Evolutionary conservation across 2,329 filamentous ascomycete genomes (phyloP), one percentile per base, ranked within the genome.

Genomic region (Penicillium sp.): DNA sequence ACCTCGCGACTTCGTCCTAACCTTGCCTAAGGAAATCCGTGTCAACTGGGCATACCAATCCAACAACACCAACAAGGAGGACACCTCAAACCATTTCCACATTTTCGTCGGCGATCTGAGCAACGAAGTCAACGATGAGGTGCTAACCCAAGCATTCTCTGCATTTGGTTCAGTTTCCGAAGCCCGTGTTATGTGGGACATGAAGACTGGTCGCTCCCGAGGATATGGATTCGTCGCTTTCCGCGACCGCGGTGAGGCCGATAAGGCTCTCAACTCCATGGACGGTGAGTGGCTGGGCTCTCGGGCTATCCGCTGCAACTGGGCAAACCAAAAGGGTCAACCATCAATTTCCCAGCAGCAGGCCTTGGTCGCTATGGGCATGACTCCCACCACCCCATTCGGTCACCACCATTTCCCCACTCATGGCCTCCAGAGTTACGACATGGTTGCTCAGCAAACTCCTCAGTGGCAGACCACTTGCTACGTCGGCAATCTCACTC

Each of bases 41-140:
- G 94, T 99, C 68, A 99, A 99, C 81, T 99, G 94, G 94, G 94
- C 94, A 21, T 99, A 99, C 69, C 94, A 99, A 79, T 94, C 93
- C 63, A 99, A 96, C 81, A 93, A 85, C 54, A 81, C 85, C 27
- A 94, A 85, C 81, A 99, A 97, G 78, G 94, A 99, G 76, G 94
- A 99, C 70, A 99, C 94, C 1, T 96, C 93, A 6, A 90, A 92
- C 74, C 94, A 99, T 74, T 99, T 97, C 79, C 94, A 99, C 75
- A 97, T 99, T 71, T 99, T 99, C 65, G 94, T 99, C 53, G 94
- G 94, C 57, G 94, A 99, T 72, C 78, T 99, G 53, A 97, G 92
- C 66, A 99, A 99, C 70, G 94, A 99, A 75, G 94, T 99, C 73
- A 99, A 99, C 67, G 94, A 99, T 67, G 94, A 99, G 70, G 86